These are phyloP conservation scores for Globisporangium ultimum DNA, from an alignment of 352 stramenopile species.

Conservation along the genomic window DNA sequence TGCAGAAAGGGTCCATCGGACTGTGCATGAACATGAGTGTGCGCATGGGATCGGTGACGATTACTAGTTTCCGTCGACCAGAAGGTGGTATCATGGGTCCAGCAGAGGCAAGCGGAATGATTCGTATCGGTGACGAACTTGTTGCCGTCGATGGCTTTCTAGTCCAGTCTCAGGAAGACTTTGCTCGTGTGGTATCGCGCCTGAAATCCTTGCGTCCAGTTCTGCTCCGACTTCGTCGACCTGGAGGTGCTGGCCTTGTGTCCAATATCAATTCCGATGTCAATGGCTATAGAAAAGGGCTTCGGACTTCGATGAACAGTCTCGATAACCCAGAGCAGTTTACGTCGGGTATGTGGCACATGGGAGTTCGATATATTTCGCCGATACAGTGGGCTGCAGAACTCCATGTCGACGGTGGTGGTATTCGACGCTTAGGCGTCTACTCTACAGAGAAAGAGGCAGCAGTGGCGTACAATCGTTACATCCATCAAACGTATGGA, in stretches of 20 bases:
- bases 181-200: constrained; percentile 73
- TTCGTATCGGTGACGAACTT: constrained; percentile 73
- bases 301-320: constrained; percentile 53
- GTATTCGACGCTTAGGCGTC: constrained; percentile 73
- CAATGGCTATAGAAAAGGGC: constrained; percentile 55
- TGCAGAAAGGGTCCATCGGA: constrained; percentile 84
- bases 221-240: constrained; percentile 74
- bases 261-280: constrained; percentile 30
- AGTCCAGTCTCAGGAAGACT: constrained; percentile 78
- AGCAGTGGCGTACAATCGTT: constrained; percentile 82
- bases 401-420: constrained; percentile 77
- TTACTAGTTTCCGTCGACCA: constrained; percentile 81
- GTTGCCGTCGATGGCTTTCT: constrained; percentile 78
- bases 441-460: constrained; percentile 73
- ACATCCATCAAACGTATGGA: constrained; percentile 84
- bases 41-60: constrained; percentile 67
- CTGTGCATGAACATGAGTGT: constrained; percentile 91
- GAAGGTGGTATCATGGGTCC: constrained; percentile 72
- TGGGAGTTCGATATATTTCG: constrained; percentile 76
- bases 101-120: constrained; percentile 78
- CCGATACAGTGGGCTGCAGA: constrained; percentile 79
- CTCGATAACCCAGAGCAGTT: constrained; percentile 79
- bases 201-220: constrained; percentile 80
- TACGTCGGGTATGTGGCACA: constrained; percentile 77
- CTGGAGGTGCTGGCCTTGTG: constrained; percentile 35